phyloP scores from a whole-genome alignment of 257 asterid genomes.

The Solanum peruvianum region DNA sequence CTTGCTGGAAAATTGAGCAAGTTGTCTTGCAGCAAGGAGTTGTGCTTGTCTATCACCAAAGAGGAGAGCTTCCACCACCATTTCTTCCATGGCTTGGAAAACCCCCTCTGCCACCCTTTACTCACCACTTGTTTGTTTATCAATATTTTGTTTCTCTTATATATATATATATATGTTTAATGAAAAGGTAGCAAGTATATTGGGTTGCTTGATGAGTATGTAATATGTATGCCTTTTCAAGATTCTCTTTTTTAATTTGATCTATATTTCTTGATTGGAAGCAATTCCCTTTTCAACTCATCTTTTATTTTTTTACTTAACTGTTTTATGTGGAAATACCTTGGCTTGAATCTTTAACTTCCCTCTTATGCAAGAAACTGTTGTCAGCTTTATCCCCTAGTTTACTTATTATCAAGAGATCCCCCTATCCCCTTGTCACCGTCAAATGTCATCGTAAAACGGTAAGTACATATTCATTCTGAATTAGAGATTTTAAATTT shows the following conservation, averaged over 20 bases:
- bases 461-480: too few relatives aligned
- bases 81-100: constrained; percentile 28
- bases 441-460: background rate
- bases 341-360: constrained; percentile 25
- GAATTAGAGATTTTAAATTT: background rate
- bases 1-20: constrained; percentile 29
- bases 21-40: constrained; percentile 43
- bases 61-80: constrained; percentile 58
- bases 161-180: background rate
- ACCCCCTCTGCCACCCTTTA: constrained; percentile 8
- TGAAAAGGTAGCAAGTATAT: background rate
- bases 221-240: constrained; percentile 29
- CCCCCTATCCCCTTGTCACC: background rate
- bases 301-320: background rate
- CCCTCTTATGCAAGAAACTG: constrained; percentile 33
- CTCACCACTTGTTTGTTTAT: background rate
- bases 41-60: constrained; percentile 43
- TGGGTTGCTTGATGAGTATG: constrained; percentile 55
- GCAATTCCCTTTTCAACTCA: constrained; percentile 37
- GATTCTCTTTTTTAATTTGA: constrained; percentile 1
- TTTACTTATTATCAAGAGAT: background rate
- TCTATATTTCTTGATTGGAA: constrained; percentile 53
- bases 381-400: constrained; percentile 1
- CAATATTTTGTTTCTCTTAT: background rate
- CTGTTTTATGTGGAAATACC: constrained; percentile 27